Base-by-base conservation (phyloP, 306 rosid species). In the Dryas alaskensis region DNA sequence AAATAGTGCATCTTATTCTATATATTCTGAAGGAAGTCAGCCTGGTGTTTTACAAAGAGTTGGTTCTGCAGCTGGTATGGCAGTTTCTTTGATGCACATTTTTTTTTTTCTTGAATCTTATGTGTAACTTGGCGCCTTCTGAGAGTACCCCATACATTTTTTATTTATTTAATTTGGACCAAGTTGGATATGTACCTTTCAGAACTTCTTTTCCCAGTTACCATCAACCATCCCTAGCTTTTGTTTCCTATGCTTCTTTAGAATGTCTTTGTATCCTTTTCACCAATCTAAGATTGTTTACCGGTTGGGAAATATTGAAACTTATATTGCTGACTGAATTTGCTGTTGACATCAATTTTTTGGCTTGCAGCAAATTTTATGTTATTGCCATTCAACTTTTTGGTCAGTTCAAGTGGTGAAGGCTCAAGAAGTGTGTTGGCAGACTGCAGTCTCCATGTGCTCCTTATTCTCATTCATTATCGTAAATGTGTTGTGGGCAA, bases 21-120 rank as follows among this genome's bases (percentile, higher is more conserved):
- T 90, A 67, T 88, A 82, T 84, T 73, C 84, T 74, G 99, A 92
- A 46, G 93, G 83, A 82, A 88, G 85, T 78, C 93, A 92, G 83
- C 90, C 93, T 67, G 89, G 98, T 63, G 98, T 95, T 72, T 83
- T 95, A 37, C 98, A 90, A 75, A 88, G 91, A 81, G 99, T 95
- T 73, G 86, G 99, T 78, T 95, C 99, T 75, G 99, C 97, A 70
- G 98, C 99, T 81, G 97, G 99, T 95, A 86, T 73, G 79, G 68
- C 60, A 27, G 60, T 65, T 70, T 57, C 58, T 66, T 43, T 61
- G 52, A 10, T 54, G 22, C 43, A 6, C 12, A 0, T 55, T 22
- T 60, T 74, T 19, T 19, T 67, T 16, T 60, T 47, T 60, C 16
- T 67, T 43, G 31, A 54, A 43, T 8, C 17, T 27, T 44, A 16